Evolutionary conservation across 192 early-diverging fungal species (phyloP), one percentile per base, ranked within the genome.

Genomic region (Gigaspora rosea): DNA sequence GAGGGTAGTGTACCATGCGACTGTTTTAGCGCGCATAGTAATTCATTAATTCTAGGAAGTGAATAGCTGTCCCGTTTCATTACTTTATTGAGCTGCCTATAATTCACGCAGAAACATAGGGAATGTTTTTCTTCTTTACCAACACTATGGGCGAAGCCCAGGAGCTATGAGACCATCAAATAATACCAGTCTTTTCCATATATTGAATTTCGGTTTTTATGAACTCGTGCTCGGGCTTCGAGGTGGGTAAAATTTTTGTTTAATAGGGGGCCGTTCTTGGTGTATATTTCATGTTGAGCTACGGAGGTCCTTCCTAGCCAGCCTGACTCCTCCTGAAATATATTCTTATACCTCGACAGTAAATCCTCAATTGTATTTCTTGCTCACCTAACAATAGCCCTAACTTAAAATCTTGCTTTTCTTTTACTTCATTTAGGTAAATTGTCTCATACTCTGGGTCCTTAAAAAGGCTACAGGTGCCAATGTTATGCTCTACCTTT

Each of bases 21-120:
- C n/a, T n/a, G n/a, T n/a, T n/a, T n/a, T n/a, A n/a, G n/a, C n/a
- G n/a, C n/a, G n/a, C n/a, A n/a, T n/a, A n/a, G n/a, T n/a, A n/a
- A n/a, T n/a, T n/a, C n/a, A n/a, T 86, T 78, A 20, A 90, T 86
- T 33, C 78, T 35, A 1, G 89, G 86, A 8, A 90, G 49, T 8
- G 88, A 86, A 64, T 86, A 88, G 81, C 57, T 15, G 7, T 63
- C 64, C 90, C 1, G 27, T 1, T 27, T 27, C 1, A 1, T 27
- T 27, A 27, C 27, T 27, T 27, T 27, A 27, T 27, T 91, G 10
- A 92, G 71, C 2, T 56, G 76, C 11, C 84, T 63, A 71, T 27
- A 90, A 66, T 90, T 85, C 0, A 89, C 62, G 36, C 79, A 80
- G 11, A 80, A 59, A 4, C 51, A 68, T 68, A 16, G 56, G 50